Base-by-base conservation (phyloP, 257 asterid species). In the Lantana camara region DNA sequence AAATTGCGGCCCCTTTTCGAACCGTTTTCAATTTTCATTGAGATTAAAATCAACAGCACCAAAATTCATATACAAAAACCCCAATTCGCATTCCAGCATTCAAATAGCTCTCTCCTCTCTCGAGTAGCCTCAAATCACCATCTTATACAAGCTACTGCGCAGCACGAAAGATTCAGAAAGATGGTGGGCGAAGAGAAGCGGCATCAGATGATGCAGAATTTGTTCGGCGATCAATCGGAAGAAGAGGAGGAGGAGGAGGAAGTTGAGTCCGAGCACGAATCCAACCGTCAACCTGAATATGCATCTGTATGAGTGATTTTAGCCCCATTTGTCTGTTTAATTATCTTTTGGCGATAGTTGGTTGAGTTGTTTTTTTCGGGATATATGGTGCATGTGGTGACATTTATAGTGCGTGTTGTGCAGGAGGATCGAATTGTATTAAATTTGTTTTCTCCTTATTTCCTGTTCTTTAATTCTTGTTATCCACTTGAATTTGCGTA, bases 141-240 rank as follows among this genome's bases (percentile, higher is more conserved):
- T 51, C 17, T 51, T 19, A 13, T 32, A 27, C 41, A 14, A 51
- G 46, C 69, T 20, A 16, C 3, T 34, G 19, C 52, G 11, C 74
- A 20, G 35, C 50, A 37, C 44, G 44, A 27, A 1, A 10, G 48
- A 32, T 54, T 60, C 70, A 22, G 22, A 63, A 72, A 42, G 53
- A 94, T 94, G 99, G 99, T 76, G 29, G 99, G 96, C 7, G 99
- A 90, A 74, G 95, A 86, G 83, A 94, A 94, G 80, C 75, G 99
- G 92, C 95, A 90, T 82, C 99, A 88, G 76, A 94, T 94, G 99
- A 94, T 94, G 95, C 99, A 90, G 77, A 94, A 94, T 74, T 76
- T 94, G 64, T 94, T 94, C 71, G 99, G 99, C 12, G 99, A 94
- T 66, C 99, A 93, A 70, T 90, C 99, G 5, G 99, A 93, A 72